These are phyloP conservation scores for Tricholoma sp. DNA, from an alignment of 768 basidiomycete genomes.

Conservation along the genomic window DNA sequence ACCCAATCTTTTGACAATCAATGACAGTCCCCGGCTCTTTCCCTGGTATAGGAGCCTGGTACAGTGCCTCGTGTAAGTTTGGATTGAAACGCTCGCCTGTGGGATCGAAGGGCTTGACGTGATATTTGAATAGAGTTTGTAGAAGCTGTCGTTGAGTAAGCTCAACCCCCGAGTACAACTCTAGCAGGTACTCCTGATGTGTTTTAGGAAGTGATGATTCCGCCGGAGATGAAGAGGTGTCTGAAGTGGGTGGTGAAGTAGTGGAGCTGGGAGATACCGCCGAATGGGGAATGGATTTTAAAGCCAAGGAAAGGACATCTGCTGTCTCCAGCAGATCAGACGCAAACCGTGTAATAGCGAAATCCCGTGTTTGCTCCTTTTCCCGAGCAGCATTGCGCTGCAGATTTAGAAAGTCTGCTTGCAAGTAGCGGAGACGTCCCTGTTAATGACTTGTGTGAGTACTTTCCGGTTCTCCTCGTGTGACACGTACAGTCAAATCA, in stretches of 20 bases:
- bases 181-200: constrained; percentile 53
- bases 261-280: constrained; percentile 30
- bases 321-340: constrained; percentile 85
- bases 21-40: constrained; percentile 88
- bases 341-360: constrained; percentile 90
- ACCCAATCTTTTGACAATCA: constrained; percentile 87
- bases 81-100: constrained; percentile 93
- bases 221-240: constrained; percentile 22
- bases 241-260: constrained; percentile 22
- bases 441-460: constrained; percentile 26
- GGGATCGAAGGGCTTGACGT: constrained; percentile 89
- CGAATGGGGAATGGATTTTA: constrained; percentile 68
- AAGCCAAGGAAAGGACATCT: constrained; percentile 82
- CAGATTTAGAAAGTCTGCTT: constrained; percentile 94
- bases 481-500: constrained; percentile 70
- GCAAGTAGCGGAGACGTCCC: constrained; percentile 86
- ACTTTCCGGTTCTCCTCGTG: neutral
- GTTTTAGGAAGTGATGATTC: constrained; percentile 40
- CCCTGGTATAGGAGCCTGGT: constrained; percentile 86
- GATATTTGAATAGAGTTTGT: constrained; percentile 87
- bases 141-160: constrained; percentile 89
- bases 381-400: constrained; percentile 89
- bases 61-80: constrained; percentile 91
- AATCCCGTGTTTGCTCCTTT: constrained; percentile 89
- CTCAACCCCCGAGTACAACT: constrained; percentile 82